A percentile compares a stretch with the other conserved stretches of the same genome.
phyloP scores from a whole-genome alignment of 257 asterid genomes.

The Ophiorrhiza pumila region DNA sequence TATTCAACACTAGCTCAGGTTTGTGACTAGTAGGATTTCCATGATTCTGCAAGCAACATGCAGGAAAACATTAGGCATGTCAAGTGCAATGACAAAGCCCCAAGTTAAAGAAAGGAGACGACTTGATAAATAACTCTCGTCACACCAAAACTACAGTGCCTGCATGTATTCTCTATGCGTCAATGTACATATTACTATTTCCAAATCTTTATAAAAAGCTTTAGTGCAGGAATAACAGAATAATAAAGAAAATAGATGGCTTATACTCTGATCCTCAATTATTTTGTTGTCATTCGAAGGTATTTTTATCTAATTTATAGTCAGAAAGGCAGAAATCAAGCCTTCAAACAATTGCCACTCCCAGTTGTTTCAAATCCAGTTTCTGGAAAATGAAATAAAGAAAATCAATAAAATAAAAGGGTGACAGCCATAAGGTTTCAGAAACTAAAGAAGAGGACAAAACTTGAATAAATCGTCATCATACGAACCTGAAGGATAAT shows the following conservation, averaged over 20 bases:
- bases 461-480: not conserved
- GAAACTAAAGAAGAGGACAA: not conserved
- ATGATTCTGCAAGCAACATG: slow-evolving; percentile 60
- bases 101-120: not conserved
- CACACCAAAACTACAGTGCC: not conserved
- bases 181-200: not conserved
- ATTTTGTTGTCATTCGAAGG: not conserved
- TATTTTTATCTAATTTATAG: not conserved
- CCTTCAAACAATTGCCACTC: not conserved
- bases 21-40: slow-evolving; percentile 92
- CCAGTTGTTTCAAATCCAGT: not conserved
- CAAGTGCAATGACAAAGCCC: not conserved
- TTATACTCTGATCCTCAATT: not conserved
- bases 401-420: not conserved
- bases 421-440: not conserved
- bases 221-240: not conserved
- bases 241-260: not conserved
- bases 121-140: not conserved
- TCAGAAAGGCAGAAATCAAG: not conserved
- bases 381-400: too few relatives aligned
- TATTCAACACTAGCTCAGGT: slow-evolving; percentile 80
- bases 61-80: not conserved
- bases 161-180: not conserved
- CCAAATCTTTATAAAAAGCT: not conserved
- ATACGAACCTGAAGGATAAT: not conserved